phyloP scores from a whole-genome alignment of 1,284 basidiomycete genomes.

The Mycena sp. region DNA sequence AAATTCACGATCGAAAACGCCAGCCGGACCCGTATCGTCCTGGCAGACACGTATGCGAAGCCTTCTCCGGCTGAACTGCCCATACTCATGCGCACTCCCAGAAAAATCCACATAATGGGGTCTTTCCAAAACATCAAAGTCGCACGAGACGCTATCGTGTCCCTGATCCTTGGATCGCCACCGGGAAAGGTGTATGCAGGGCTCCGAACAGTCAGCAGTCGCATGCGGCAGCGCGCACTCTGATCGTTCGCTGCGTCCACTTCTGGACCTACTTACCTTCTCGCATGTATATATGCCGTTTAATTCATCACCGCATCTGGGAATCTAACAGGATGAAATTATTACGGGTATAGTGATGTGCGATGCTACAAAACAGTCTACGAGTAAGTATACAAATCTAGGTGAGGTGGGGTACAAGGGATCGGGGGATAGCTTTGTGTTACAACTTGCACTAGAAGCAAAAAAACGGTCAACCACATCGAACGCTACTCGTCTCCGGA shows the following conservation, averaged over 20 bases:
- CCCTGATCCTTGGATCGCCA: slow-evolving; percentile 93
- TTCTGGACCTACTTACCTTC: background rate
- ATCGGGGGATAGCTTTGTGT: slow-evolving; percentile 20
- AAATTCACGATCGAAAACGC: slow-evolving; percentile 99
- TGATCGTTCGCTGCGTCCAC: no score
- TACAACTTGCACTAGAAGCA: slow-evolving; percentile 30
- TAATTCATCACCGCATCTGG: slow-evolving; percentile 1
- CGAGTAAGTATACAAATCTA: background rate
- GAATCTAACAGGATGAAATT: background rate
- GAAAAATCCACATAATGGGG: slow-evolving; percentile 94
- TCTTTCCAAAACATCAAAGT: slow-evolving; percentile 98
- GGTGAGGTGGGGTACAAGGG: slow-evolving; percentile 11
- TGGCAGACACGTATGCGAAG: slow-evolving; percentile 94
- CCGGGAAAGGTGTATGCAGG: slow-evolving; percentile 97
- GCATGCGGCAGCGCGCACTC: slow-evolving; percentile 90
- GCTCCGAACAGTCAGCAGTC: slow-evolving; percentile 88
- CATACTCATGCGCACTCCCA: slow-evolving; percentile 39
- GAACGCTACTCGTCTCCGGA: slow-evolving; percentile 24
- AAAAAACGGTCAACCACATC: background rate
- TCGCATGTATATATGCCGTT: slow-evolving; percentile 1
- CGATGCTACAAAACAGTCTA: slow-evolving; percentile 21
- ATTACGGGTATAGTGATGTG: slow-evolving; percentile 18
- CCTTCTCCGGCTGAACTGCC: slow-evolving; percentile 16
- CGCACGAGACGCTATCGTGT: slow-evolving; percentile 95
- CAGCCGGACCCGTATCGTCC: slow-evolving; percentile 93